Evolutionary conservation across 257 asterid species (phyloP).

Genomic region (Pogostemon cablin): DNA sequence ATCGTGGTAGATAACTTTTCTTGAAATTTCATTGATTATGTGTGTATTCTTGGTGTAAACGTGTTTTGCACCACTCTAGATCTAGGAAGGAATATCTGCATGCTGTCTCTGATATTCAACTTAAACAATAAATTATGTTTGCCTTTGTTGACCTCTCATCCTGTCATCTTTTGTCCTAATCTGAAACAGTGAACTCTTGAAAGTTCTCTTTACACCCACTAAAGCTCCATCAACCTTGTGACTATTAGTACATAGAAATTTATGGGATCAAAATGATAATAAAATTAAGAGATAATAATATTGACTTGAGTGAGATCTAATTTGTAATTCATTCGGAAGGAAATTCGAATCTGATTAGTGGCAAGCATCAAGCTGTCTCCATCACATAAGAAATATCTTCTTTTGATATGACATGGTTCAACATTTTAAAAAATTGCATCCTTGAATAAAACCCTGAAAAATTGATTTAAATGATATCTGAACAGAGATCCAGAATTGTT

Average conservation of each 20-base stretch:
- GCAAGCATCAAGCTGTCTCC: too few species aligned
- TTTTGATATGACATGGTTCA: too few species aligned
- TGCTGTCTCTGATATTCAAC: conserved; percentile 7
- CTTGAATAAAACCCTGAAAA: background rate
- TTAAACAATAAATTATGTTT: background rate
- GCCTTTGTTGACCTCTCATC: conserved; percentile 26
- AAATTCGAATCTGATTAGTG: too few species aligned
- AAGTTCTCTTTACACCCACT: background rate
- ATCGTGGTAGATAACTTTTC: background rate
- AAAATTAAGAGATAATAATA: background rate
- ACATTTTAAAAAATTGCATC: background rate
- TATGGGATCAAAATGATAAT: background rate
- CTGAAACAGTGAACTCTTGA: conserved; percentile 14
- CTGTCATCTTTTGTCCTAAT: conserved; percentile 12
- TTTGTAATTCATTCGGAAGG: background rate
- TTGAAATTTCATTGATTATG: conserved; percentile 6
- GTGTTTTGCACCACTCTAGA: background rate
- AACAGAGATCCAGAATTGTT: conserved; percentile 66
- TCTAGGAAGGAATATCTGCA: background rate
- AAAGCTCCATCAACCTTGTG: background rate
- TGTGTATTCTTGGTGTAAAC: background rate
- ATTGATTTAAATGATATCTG: background rate
- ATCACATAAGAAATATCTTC: too few species aligned
- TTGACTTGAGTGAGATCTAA: background rate
- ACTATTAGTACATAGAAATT: background rate